Evolutionary conservation across 257 asterid species (phyloP).

Genomic region (Gentiana dahurica): DNA sequence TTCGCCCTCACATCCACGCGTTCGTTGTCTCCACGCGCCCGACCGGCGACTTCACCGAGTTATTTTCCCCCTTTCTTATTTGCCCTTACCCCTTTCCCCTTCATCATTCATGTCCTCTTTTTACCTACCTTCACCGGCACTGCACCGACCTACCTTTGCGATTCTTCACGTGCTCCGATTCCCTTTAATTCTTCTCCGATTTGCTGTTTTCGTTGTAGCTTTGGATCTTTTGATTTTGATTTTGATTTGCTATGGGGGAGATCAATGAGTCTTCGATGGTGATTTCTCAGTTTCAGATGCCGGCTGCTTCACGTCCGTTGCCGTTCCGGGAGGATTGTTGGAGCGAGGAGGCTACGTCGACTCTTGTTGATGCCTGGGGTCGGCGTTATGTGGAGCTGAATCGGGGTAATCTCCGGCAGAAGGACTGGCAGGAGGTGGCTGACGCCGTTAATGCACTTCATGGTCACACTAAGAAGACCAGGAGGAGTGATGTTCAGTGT

Average conservation of each 20-base stretch:
- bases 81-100: conserved; percentile 17
- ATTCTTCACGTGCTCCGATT: not conserved
- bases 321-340: conserved; percentile 83
- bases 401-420: conserved; percentile 69
- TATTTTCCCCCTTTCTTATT: not conserved
- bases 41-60: conserved; percentile 26
- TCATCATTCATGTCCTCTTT: conserved; percentile 10
- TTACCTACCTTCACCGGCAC: no score
- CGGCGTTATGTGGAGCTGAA: conserved; percentile 63
- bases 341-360: conserved; percentile 77
- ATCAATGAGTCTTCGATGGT: conserved; percentile 28
- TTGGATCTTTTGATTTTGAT: not conserved
- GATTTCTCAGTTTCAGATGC: conserved; percentile 22
- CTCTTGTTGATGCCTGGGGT: conserved; percentile 79
- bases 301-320: conserved; percentile 24
- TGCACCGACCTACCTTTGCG: not conserved
- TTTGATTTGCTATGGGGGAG: conserved; percentile 33
- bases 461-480: conserved; percentile 56
- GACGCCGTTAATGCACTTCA: conserved; percentile 57
- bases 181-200: not conserved
- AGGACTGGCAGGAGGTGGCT: conserved; percentile 86
- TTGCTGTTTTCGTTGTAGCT: not conserved
- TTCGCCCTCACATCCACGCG: conserved; percentile 4
- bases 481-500: conserved; percentile 71
- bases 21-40: conserved; percentile 23